Evolutionary conservation across 2,329 filamentous ascomycete species (phyloP).

Genomic region (Emergomyces orientalis): DNA sequence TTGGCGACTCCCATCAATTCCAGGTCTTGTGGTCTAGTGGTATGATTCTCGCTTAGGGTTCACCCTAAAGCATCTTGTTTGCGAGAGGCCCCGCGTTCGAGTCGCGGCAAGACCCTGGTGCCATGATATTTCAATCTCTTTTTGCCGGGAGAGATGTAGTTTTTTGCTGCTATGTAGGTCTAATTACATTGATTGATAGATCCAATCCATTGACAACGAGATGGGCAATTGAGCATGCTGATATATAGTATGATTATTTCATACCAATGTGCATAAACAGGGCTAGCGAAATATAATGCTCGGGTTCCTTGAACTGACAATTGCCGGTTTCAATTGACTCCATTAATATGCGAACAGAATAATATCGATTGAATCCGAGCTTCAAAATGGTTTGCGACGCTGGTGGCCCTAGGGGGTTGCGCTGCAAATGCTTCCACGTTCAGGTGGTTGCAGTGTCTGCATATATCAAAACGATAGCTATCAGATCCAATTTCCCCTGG

Average conservation of each 20-base stretch:
- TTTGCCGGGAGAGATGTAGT: slow-evolving; percentile 21
- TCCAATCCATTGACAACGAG: too few species aligned
- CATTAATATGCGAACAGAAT: neutral
- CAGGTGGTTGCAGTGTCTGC: neutral
- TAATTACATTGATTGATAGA: too few species aligned
- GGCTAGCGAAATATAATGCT: neutral
- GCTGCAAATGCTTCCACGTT: neutral
- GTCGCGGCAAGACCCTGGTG: slow-evolving; percentile 11
- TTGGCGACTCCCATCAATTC: neutral
- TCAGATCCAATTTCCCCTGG: neutral
- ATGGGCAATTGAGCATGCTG: too few species aligned
- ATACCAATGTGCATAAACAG: too few species aligned
- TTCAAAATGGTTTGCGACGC: neutral
- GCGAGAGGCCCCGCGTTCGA: slow-evolving; percentile 13
- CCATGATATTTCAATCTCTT: slow-evolving; percentile 27
- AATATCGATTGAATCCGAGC: neutral
- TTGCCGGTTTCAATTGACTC: neutral
- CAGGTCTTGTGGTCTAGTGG: slow-evolving; percentile 49
- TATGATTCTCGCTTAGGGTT: slow-evolving; percentile 63
- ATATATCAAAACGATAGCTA: neutral
- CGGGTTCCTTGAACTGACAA: neutral
- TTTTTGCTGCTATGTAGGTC: too few species aligned
- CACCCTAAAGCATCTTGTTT: slow-evolving; percentile 1
- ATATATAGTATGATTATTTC: too few species aligned
- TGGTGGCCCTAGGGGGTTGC: neutral